Conservation (phyloP, 1,284 basidiomycete species). For the Tilletia caries region DNA sequence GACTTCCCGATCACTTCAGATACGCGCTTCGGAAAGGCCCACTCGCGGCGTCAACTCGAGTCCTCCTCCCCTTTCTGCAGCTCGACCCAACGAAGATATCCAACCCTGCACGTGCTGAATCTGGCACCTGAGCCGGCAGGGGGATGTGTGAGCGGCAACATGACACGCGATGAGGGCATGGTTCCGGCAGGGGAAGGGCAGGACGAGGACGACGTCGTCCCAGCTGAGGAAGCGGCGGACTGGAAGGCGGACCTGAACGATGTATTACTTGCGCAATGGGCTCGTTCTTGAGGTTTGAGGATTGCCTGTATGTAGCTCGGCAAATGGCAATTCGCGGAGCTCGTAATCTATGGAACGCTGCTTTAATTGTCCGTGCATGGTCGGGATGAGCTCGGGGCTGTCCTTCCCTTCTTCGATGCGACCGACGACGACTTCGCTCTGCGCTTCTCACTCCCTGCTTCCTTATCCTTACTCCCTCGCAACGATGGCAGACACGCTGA, state of each 20-base stretch:
- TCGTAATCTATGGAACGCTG: too few species aligned
- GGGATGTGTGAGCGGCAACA: not conserved
- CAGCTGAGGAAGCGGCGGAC: not conserved
- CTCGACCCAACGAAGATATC: not conserved
- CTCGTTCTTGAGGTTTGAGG: not conserved
- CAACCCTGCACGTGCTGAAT: not conserved
- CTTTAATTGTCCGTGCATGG: too few species aligned
- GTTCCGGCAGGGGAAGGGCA: not conserved
- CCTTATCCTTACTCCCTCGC: too few species aligned
- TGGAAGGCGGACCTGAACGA: not conserved
- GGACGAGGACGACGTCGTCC: not conserved
- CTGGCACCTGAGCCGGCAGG: not conserved
- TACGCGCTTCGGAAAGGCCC: not conserved
- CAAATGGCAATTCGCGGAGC: too few species aligned
- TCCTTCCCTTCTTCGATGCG: too few species aligned
- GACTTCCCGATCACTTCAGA: not conserved
- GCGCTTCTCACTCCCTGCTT: too few species aligned
- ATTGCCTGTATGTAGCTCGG: too few species aligned
- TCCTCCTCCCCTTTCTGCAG: not conserved
- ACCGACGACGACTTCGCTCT: too few species aligned
- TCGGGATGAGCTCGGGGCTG: too few species aligned
- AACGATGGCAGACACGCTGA: conserved; percentile 6
- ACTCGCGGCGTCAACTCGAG: not conserved
- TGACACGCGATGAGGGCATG: not conserved
- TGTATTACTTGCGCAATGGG: not conserved